Percentiles rank a stretch among this genome's conserved stretches.
Conservation (phyloP, 768 basidiomycete genomes). For the Phanerodontia chrysosporium region DNA sequence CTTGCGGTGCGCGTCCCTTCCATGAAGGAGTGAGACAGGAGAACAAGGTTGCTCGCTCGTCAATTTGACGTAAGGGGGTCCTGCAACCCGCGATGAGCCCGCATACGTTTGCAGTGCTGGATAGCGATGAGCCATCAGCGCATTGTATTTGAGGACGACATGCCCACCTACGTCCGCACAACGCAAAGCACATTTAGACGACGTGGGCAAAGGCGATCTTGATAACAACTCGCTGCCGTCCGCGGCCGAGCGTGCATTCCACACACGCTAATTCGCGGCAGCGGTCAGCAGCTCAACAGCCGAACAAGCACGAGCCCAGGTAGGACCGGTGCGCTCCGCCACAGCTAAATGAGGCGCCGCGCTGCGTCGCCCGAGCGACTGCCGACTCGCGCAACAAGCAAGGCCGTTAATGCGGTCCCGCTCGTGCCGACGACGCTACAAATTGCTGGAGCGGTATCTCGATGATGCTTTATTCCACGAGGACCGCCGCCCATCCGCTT, state of each 20-base stretch:
- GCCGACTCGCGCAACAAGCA: not conserved
- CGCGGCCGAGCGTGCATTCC: not conserved
- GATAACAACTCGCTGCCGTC: not conserved
- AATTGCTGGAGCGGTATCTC: too few relatives aligned
- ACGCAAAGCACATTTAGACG: not conserved
- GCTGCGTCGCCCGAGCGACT: not conserved
- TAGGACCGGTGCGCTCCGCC: not conserved
- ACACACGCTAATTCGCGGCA: not conserved
- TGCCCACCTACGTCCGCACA: not conserved
- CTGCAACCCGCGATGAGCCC: not conserved
- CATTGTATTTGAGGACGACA: not conserved
- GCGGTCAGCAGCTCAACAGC: not conserved
- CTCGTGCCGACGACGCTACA: too few relatives aligned
- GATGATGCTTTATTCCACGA: too few relatives aligned
- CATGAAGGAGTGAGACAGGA: not conserved
- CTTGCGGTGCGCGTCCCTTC: not conserved
- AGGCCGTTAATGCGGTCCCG: too few relatives aligned
- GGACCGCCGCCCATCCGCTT: too few relatives aligned
- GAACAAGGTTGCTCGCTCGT: not conserved
- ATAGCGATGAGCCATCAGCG: not conserved
- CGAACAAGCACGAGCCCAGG: not conserved
- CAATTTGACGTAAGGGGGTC: not conserved
- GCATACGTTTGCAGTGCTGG: not conserved
- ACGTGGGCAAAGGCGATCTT: not conserved
- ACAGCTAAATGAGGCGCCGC: not conserved